These are phyloP conservation scores for Lotus japonicus DNA, from an alignment of 306 rosid genomes.

Conservation along the genomic window DNA sequence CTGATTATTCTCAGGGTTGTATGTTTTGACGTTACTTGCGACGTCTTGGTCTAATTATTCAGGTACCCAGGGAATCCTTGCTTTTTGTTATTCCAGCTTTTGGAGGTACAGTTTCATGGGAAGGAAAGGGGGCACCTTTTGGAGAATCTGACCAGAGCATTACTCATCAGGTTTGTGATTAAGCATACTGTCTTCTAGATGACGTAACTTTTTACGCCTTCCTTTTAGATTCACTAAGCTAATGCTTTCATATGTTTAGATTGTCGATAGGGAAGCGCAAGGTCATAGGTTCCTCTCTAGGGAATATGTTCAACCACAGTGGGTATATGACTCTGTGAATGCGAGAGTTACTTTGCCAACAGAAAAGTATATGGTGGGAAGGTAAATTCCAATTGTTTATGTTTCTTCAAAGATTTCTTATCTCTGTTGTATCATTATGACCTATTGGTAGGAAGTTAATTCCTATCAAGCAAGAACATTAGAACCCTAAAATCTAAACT, in stretches of 20 bases:
- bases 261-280: conserved; percentile 77
- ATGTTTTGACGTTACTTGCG: neutral
- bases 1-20: neutral
- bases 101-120: conserved; percentile 94
- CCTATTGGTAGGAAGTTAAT: too few relatives aligned
- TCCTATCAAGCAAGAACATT: too few relatives aligned
- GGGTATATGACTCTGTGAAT: conserved; percentile 85
- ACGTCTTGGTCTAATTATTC: too few relatives aligned
- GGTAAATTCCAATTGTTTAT: too few relatives aligned
- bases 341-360: conserved; percentile 71
- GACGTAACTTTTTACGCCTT: neutral
- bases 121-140: conserved; percentile 84
- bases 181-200: neutral
- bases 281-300: conserved; percentile 65
- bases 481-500: too few relatives aligned
- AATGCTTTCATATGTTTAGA: conserved; percentile 44
- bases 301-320: conserved; percentile 93
- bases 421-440: too few relatives aligned
- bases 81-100: conserved; percentile 86
- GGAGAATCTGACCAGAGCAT: conserved; percentile 65
- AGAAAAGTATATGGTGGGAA: conserved; percentile 69
- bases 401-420: neutral
- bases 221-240: conserved; percentile 1
- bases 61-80: conserved; percentile 90
- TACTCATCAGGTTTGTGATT: conserved; percentile 66